Conservation (phyloP, 371 early-diverging fungal genomes). For the Thermomucor indicae-seudaticae region DNA sequence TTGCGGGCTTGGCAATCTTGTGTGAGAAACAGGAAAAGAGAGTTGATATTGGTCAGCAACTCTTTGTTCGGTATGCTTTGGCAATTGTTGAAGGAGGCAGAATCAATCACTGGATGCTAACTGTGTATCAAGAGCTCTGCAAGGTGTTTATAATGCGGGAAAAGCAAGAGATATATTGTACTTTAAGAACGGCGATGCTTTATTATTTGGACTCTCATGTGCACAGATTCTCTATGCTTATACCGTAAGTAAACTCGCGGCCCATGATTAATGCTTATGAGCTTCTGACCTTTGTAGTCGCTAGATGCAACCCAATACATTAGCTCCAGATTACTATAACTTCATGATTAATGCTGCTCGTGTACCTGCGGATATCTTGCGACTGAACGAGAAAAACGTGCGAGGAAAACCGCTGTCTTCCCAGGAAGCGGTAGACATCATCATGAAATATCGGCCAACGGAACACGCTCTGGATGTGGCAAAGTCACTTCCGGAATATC, state of each 20-base stretch:
- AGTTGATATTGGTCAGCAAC: conserved; percentile 62
- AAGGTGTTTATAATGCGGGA: conserved; percentile 58
- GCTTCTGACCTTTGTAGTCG: not conserved
- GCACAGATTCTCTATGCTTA: conserved; percentile 65
- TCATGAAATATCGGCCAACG: conserved; percentile 44
- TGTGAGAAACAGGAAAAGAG: conserved; percentile 58
- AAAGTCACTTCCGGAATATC: conserved; percentile 18
- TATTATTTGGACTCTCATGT: conserved; percentile 56
- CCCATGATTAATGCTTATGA: no score
- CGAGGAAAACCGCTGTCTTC: conserved; percentile 46
- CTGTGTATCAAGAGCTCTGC: conserved; percentile 38
- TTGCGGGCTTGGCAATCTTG: conserved; percentile 55
- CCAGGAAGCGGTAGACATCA: conserved; percentile 28
- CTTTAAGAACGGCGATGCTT: conserved; percentile 60
- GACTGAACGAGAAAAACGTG: conserved; percentile 47
- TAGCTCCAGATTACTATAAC: conserved; percentile 62
- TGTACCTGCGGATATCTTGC: conserved; percentile 49
- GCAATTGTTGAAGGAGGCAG: no score
- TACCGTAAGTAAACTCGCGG: conserved; percentile 46
- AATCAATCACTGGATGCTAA: no score
- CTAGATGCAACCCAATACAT: conserved; percentile 59
- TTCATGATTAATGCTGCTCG: conserved; percentile 68
- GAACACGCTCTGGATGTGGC: conserved; percentile 33
- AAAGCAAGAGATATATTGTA: conserved; percentile 58
- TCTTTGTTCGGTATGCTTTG: conserved; percentile 42